Base-by-base conservation (phyloP, 768 basidiomycete species). In the Termitomyces sp. region DNA sequence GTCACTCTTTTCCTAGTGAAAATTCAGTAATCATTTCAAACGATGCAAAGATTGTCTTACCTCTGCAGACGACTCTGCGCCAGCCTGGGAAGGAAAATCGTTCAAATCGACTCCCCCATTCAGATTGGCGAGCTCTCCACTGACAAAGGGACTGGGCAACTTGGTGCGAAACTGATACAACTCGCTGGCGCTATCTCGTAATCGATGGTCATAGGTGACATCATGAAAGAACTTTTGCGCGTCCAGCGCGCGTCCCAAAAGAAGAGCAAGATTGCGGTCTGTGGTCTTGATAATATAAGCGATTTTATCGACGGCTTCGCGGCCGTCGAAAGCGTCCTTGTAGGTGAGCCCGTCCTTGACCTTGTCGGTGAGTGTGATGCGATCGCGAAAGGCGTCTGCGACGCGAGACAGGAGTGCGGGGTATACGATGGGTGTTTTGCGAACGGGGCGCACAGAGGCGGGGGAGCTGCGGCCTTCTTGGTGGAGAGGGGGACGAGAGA, bases 211-310 rank as follows among this genome's bases (percentile, higher is more conserved):
- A 68, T 98, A 99, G 9, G 97, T 98, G 63, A 99, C 97, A 66
- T 98, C 97, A 67, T 99, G 97, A 69, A 99, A 98, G 75, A 94
- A 98, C 74, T 98, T 98, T 71, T 98, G 97, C 9, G 95, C 90
- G 66, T 98, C 97, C 53, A 99, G 77, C 3, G 97, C 95, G 41
- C 97, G 83, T 5, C 97, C 97, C n/a, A 98, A 82, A 2, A 99
- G 79, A 44, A 98, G 75, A 11, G 97, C 97, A 27, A 99, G 81
- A 71, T 97, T 98, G 14, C 97, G 83, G 73, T 99, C 97, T 6
- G 95, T 93, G 3, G 97, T 98, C 74, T 95, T 95, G 81, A 98
- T 97, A 68, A 99, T 96, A 68, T 97, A 94, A 14, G 94, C 89
- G 62, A 99, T 92, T 74, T 94, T 92, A 72, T 95, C 93, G 38